Evolutionary conservation across 495 filamentous ascomycete genomes (phyloP).

Genomic region (Cladorrhinum samala): DNA sequence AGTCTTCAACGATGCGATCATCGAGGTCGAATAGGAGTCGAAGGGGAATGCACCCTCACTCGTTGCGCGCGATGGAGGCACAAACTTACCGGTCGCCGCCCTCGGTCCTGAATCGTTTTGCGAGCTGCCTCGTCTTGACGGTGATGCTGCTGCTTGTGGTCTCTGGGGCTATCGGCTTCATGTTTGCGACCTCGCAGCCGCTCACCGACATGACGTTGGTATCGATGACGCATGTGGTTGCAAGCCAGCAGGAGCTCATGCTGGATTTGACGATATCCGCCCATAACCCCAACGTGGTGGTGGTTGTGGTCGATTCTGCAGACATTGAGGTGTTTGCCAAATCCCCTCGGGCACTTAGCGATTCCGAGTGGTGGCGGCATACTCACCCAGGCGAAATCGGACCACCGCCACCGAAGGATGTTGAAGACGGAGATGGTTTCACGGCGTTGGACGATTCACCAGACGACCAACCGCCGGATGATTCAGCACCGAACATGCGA

Average conservation of each 20-base stretch:
- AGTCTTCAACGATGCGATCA: constrained; percentile 43
- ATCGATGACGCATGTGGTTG: constrained; percentile 80
- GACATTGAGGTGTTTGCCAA: constrained; percentile 92
- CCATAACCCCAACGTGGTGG: constrained; percentile 84
- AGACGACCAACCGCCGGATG: constrained; percentile 51
- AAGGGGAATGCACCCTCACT: constrained; percentile 44
- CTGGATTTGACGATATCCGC: constrained; percentile 84
- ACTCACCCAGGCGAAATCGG: constrained; percentile 40
- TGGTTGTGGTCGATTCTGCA: constrained; percentile 73
- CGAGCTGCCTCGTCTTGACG: constrained; percentile 69
- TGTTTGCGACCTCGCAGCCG: constrained; percentile 86
- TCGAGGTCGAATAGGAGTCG: constrained; percentile 57
- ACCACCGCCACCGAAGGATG: constrained; percentile 17
- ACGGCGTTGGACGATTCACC: constrained; percentile 45
- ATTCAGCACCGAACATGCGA: constrained; percentile 73
- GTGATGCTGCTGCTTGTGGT: constrained; percentile 70
- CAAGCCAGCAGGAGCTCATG: constrained; percentile 93
- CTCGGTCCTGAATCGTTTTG: constrained; percentile 63
- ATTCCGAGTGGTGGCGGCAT: constrained; percentile 64
- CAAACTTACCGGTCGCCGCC: constrained; percentile 58
- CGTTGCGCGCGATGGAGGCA: constrained; percentile 67
- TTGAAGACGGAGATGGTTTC: constrained; percentile 6
- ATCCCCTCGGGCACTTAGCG: constrained; percentile 74
- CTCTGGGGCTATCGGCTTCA: constrained; percentile 74
- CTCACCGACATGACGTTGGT: constrained; percentile 68